Evolutionary conservation across 2,329 filamentous ascomycete species (phyloP).

Genomic region (Pseudocercospora cruenta): DNA sequence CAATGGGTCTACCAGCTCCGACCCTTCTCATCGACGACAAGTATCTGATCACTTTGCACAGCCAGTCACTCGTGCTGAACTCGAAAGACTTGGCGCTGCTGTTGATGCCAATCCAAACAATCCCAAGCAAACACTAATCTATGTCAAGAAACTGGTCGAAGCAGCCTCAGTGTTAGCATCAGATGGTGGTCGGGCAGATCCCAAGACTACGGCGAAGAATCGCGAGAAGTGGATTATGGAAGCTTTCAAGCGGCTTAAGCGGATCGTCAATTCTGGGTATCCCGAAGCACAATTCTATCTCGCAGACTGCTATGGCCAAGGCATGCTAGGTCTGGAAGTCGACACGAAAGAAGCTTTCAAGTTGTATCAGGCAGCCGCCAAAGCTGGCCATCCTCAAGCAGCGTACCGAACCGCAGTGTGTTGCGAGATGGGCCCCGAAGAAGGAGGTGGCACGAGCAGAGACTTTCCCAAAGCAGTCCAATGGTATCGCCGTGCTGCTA

Average conservation of each 20-base stretch:
- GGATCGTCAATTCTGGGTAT: constrained; percentile 73
- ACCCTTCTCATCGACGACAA: constrained; percentile 24
- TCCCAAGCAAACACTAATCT: constrained; percentile 67
- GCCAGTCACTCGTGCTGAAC: constrained; percentile 75
- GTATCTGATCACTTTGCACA: constrained; percentile 29
- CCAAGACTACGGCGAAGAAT: constrained; percentile 63
- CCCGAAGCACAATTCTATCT: constrained; percentile 90
- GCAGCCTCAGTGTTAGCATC: constrained; percentile 79
- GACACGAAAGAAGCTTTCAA: constrained; percentile 93
- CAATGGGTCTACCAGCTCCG: constrained; percentile 39
- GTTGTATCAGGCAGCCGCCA: constrained; percentile 91
- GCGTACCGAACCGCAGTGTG: constrained; percentile 96
- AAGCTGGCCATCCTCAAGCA: constrained; percentile 79
- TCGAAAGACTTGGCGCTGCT: constrained; percentile 70
- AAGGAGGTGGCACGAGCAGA: constrained; percentile 87
- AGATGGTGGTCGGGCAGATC: constrained; percentile 72
- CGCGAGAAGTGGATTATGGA: constrained; percentile 84
- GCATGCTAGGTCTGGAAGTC: constrained; percentile 73
- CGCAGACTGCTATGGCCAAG: constrained; percentile 85
- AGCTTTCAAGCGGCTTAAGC: constrained; percentile 89
- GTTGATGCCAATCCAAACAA: constrained; percentile 75
- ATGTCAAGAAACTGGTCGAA: constrained; percentile 85
- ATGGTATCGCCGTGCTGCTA: constrained; percentile 94
- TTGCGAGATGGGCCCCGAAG: constrained; percentile 93
- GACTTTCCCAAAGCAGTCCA: constrained; percentile 94